Percentiles rank a stretch among this genome's conserved stretches.
Conservation (phyloP, 1,139 yeast genomes). For the Pneumocystis murina region DNA sequence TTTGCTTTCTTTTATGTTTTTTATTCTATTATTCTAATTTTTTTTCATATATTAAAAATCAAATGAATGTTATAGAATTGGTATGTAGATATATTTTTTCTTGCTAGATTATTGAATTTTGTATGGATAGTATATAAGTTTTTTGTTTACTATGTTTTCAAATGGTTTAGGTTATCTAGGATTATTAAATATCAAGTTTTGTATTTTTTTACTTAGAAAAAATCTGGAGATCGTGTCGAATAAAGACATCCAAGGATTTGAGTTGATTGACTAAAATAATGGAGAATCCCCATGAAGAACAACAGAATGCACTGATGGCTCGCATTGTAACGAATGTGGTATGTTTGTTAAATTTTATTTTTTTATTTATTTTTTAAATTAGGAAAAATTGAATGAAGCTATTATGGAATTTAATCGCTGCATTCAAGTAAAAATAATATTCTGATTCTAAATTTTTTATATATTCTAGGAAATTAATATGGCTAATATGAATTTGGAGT, state of each 20-base stretch:
- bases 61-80: too few relatives aligned
- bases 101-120: too few relatives aligned
- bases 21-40: too few relatives aligned
- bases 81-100: too few relatives aligned
- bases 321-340: slow-evolving; percentile 58
- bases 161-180: too few relatives aligned
- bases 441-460: neutral
- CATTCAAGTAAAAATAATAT: slow-evolving; percentile 28
- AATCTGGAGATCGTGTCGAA: neutral
- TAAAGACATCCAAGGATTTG: neutral
- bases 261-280: slow-evolving; percentile 23
- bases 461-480: slow-evolving; percentile 39
- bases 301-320: slow-evolving; percentile 60
- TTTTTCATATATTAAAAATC: too few relatives aligned
- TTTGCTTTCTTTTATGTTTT: too few relatives aligned
- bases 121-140: too few relatives aligned
- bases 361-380: slow-evolving; percentile 2
- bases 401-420: slow-evolving; percentile 47
- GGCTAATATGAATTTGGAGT: slow-evolving; percentile 55
- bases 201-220: neutral
- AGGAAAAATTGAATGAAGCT: slow-evolving; percentile 55
- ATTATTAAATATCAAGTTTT: neutral
- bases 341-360: slow-evolving; percentile 29
- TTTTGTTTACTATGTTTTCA: too few relatives aligned
- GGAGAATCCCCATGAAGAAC: slow-evolving; percentile 87